Percentiles rank a stretch among this genome's conserved stretches.
Conservation (phyloP, 106 monocot genomes). For the Triglochin maritima region DNA sequence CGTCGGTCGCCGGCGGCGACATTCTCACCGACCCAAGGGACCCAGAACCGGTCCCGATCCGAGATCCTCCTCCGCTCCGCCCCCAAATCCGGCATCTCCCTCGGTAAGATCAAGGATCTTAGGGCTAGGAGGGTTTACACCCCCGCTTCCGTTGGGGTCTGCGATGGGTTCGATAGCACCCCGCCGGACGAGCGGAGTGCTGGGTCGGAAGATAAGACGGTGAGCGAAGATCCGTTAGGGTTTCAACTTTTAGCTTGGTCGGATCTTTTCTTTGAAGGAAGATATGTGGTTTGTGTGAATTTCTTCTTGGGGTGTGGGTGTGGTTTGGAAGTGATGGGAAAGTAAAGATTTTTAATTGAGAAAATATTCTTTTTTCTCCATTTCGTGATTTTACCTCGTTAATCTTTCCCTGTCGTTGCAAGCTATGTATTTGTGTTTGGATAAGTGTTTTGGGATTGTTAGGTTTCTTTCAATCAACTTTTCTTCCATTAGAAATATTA, state of each 20-base stretch:
- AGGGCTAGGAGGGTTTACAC: constrained; percentile 22
- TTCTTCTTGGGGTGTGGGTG: neutral
- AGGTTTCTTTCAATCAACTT: too few species aligned
- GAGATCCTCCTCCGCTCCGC: constrained; percentile 25
- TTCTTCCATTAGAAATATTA: too few species aligned
- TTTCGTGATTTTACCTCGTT: too few species aligned
- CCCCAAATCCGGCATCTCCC: constrained; percentile 2
- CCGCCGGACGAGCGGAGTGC: neutral
- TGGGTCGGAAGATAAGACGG: neutral
- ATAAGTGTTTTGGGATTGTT: too few species aligned
- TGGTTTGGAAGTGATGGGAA: too few species aligned
- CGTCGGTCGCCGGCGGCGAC: neutral
- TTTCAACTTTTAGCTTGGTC: neutral
- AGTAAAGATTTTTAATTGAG: too few species aligned
- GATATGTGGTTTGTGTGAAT: neutral
- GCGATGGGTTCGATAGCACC: neutral
- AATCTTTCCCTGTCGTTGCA: too few species aligned
- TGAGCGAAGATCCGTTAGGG: neutral
- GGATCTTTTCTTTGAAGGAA: neutral
- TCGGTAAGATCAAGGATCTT: constrained; percentile 20
- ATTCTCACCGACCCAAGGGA: constrained; percentile 1
- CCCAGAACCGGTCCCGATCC: constrained; percentile 19
- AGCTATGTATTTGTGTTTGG: too few species aligned
- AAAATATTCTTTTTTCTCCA: too few species aligned
- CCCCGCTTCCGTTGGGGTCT: constrained; percentile 1